A percentile compares a stretch with the other conserved stretches of the same genome.
Conservation (phyloP, 2,329 filamentous ascomycete genomes). For the Diaporthe capsici region DNA sequence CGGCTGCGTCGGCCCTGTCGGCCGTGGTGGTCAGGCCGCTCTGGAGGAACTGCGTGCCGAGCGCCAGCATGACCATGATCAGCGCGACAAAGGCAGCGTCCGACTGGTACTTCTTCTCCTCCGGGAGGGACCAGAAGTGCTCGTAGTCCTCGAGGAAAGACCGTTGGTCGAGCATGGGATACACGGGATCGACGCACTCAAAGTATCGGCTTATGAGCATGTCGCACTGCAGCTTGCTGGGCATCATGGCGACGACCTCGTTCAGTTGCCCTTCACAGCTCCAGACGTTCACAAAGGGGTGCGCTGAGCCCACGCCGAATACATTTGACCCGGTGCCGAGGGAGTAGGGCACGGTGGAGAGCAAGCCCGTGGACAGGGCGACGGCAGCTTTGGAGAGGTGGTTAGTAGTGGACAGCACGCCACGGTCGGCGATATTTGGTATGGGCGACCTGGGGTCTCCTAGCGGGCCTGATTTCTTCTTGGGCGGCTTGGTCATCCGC, state of each 20-base stretch:
- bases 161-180: conserved; percentile 83
- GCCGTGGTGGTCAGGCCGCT: conserved; percentile 64
- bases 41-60: conserved; percentile 84
- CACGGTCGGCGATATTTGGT: conserved; percentile 70
- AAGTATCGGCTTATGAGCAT: conserved; percentile 76
- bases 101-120: conserved; percentile 69
- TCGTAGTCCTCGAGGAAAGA: conserved; percentile 85
- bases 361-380: conserved; percentile 70
- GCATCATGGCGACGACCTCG: conserved; percentile 82
- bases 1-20: conserved; percentile 75
- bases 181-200: conserved; percentile 82
- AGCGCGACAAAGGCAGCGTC: conserved; percentile 81
- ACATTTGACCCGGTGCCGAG: conserved; percentile 80
- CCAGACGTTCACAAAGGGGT: conserved; percentile 89
- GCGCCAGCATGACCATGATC: conserved; percentile 82
- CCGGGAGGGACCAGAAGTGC: conserved; percentile 78
- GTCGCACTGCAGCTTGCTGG: conserved; percentile 82
- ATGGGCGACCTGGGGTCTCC: conserved; percentile 58
- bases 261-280: conserved; percentile 81
- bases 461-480: conserved; percentile 60
- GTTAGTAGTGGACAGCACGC: conserved; percentile 60
- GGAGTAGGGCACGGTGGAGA: conserved; percentile 82
- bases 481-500: conserved; percentile 70
- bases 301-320: conserved; percentile 84
- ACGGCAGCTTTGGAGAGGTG: conserved; percentile 64